Evolutionary conservation across 2,329 filamentous ascomycete species (phyloP).

Genomic region (Neopestalotiopsis sp.): DNA sequence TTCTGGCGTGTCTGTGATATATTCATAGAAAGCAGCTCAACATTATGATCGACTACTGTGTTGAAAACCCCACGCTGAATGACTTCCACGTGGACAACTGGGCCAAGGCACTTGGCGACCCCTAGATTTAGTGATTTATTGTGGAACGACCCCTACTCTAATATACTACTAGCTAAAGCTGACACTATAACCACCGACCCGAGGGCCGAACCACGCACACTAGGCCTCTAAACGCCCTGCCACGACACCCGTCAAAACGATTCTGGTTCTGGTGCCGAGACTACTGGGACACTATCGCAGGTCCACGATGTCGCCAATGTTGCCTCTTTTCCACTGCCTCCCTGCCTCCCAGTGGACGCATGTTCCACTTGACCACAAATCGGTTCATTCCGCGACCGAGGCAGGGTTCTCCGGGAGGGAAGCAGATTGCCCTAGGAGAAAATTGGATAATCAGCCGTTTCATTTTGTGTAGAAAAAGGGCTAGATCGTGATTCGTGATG

Average conservation of each 20-base stretch:
- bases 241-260: background rate
- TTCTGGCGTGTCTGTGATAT: background rate
- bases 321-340: background rate
- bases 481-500: background rate
- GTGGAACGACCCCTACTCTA: background rate
- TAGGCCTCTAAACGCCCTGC: background rate
- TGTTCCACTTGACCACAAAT: background rate
- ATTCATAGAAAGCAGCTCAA: background rate
- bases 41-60: background rate
- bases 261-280: background rate
- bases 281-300: background rate
- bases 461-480: background rate
- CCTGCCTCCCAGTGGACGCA: no score
- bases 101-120: background rate
- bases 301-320: background rate
- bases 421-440: background rate
- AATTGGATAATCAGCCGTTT: background rate
- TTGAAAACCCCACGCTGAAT: background rate
- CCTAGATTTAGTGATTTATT: background rate
- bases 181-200: background rate
- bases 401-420: background rate
- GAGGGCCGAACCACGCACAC: background rate
- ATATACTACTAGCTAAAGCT: background rate
- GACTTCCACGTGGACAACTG: background rate
- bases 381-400: background rate